These are phyloP conservation scores for Lathyrus aphaca DNA, from an alignment of 306 rosid genomes.

Conservation along the genomic window DNA sequence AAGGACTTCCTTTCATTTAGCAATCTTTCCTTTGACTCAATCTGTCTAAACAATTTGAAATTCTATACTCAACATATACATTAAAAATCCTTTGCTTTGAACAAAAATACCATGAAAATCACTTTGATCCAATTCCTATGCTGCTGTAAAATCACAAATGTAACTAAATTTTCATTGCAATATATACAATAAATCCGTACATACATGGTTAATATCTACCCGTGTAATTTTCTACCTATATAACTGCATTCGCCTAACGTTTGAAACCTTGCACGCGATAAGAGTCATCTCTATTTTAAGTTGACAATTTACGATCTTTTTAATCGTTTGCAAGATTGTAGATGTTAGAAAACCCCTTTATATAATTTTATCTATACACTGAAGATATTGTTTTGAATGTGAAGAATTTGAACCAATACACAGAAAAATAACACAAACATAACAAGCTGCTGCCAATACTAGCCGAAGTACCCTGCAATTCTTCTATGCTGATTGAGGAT, in stretches of 20 bases:
- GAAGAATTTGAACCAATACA: conserved; percentile 24
- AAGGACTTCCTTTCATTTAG: neutral
- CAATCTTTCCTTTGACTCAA: neutral
- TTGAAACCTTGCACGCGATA: neutral
- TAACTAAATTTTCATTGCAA: conserved; percentile 28
- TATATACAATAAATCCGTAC: conserved; percentile 29
- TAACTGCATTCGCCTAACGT: neutral
- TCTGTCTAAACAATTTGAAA: too few species aligned
- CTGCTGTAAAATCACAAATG: conserved; percentile 4
- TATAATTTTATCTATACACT: conserved; percentile 40
- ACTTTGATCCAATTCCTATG: neutral
- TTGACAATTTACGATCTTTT: neutral
- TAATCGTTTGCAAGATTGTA: neutral
- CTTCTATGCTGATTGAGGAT: too few species aligned
- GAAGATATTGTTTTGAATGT: conserved; percentile 27
- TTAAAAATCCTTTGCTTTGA: too few species aligned
- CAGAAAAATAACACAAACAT: conserved; percentile 19
- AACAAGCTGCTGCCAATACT: conserved; percentile 38
- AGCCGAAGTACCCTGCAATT: conserved; percentile 24
- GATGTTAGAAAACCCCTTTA: neutral
- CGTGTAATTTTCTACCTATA: conserved; percentile 32
- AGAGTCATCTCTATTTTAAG: neutral
- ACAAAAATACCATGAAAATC: neutral
- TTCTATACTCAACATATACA: too few species aligned
- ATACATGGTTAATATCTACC: conserved; percentile 31